phyloP scores from a whole-genome alignment of 345 rosid genomes.

The Eucalyptus victrix region DNA sequence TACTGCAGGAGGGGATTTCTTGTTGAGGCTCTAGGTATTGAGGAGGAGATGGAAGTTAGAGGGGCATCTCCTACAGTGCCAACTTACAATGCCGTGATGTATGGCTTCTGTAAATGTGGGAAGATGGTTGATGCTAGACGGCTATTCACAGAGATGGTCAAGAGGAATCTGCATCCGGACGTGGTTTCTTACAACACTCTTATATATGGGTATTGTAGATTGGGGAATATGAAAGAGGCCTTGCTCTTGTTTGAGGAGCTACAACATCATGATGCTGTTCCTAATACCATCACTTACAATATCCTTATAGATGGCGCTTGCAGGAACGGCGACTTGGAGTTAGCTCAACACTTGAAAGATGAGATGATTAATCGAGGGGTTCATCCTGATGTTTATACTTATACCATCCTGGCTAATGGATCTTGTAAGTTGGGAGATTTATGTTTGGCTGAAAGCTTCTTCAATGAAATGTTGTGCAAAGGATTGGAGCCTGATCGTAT shows the following conservation, averaged over 20 bases:
- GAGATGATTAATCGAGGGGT: slow-evolving; percentile 36
- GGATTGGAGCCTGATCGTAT: slow-evolving; percentile 45
- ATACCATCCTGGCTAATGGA: slow-evolving; percentile 51
- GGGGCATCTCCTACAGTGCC: slow-evolving; percentile 26
- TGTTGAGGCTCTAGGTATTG: slow-evolving; percentile 31
- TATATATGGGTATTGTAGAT: slow-evolving; percentile 47
- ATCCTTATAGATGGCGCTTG: slow-evolving; percentile 60
- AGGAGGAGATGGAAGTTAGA: slow-evolving; percentile 33
- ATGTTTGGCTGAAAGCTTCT: slow-evolving; percentile 28
- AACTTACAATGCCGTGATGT: slow-evolving; percentile 37
- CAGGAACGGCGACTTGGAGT: slow-evolving; percentile 36
- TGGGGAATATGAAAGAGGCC: slow-evolving; percentile 42
- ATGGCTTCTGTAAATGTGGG: slow-evolving; percentile 35
- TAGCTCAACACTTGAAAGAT: slow-evolving; percentile 48
- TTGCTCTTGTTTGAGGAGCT: slow-evolving; percentile 52
- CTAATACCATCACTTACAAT: slow-evolving; percentile 48
- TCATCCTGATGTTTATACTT: slow-evolving; percentile 53
- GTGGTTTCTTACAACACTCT: slow-evolving; percentile 59
- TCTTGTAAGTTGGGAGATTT: slow-evolving; percentile 41
- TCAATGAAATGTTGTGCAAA: slow-evolving; percentile 39
- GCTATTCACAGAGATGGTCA: slow-evolving; percentile 22
- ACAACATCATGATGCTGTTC: slow-evolving; percentile 17
- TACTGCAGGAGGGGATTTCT: slow-evolving; percentile 45
- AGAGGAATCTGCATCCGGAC: slow-evolving; percentile 32
- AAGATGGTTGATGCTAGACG: slow-evolving; percentile 40